Conservation (phyloP, 1,139 yeast genomes). For the Pichia terricola region DNA sequence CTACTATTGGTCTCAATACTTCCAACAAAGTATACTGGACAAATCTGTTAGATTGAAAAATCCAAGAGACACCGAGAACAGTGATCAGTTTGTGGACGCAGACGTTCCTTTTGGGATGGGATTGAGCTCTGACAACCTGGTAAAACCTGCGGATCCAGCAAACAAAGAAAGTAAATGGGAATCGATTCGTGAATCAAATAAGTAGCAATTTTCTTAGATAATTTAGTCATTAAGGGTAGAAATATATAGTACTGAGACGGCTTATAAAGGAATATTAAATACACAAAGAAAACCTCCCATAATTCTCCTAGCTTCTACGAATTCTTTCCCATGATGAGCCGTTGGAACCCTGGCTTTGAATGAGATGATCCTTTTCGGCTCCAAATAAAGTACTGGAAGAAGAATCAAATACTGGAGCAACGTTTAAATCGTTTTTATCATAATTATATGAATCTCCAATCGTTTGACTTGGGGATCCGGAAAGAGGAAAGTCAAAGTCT, state of each 20-base stretch:
- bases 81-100: not conserved
- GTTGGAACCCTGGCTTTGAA: slow-evolving; percentile 2
- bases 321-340: slow-evolving; percentile 13
- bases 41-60: slow-evolving; percentile 15
- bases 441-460: not conserved
- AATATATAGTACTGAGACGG: too few species aligned
- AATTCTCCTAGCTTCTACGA: not conserved
- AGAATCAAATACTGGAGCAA: not conserved
- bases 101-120: not conserved
- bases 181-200: not conserved
- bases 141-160: not conserved
- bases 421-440: not conserved
- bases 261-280: too few species aligned
- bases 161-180: slow-evolving; percentile 1
- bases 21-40: slow-evolving; percentile 11
- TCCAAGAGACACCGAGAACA: slow-evolving; percentile 7
- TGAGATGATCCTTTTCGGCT: slow-evolving; percentile 2
- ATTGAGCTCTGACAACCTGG: not conserved
- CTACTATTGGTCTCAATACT: slow-evolving; percentile 21
- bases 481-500: too few species aligned
- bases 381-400: too few species aligned
- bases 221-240: too few species aligned
- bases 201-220: too few species aligned
- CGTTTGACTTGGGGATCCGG: not conserved
- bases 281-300: too few species aligned